phyloP scores from a whole-genome alignment of 2,329 filamentous ascomycete species.

The Cladophialophora psammophila region DNA sequence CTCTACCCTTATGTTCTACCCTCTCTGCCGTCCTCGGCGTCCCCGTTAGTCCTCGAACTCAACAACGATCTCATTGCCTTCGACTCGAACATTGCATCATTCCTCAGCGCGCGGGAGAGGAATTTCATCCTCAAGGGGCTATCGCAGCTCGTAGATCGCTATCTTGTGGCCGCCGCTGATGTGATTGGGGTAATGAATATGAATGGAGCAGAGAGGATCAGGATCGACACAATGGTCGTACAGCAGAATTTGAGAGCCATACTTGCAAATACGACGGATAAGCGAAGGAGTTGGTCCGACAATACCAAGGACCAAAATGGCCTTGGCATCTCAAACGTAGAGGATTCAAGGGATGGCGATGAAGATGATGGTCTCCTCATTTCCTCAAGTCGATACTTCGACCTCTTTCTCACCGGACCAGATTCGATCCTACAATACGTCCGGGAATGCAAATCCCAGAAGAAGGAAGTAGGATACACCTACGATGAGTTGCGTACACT shows the following conservation, averaged over 20 bases:
- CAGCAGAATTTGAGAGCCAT: conserved; percentile 98
- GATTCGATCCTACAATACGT: conserved; percentile 55
- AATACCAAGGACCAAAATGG: conserved; percentile 21
- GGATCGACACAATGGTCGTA: conserved; percentile 90
- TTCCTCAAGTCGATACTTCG: conserved; percentile 55
- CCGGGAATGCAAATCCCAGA: conserved; percentile 51
- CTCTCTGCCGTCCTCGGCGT: conserved; percentile 53
- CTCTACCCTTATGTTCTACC: conserved; percentile 53
- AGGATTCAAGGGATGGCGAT: conserved; percentile 24
- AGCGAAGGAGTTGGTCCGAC: conserved; percentile 20
- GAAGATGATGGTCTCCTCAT: conserved; percentile 51
- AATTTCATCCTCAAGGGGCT: conserved; percentile 79
- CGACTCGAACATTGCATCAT: conserved; percentile 79
- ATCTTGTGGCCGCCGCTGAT: conserved; percentile 75
- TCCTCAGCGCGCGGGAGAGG: conserved; percentile 74
- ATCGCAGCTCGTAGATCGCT: conserved; percentile 77
- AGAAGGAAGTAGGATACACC: conserved; percentile 48
- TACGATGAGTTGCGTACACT: conserved; percentile 56
- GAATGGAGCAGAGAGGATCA: conserved; percentile 83
- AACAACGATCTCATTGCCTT: conserved; percentile 86
- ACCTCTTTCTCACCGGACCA: conserved; percentile 57
- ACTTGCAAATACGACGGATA: conserved; percentile 50
- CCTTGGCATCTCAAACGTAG: conserved; percentile 33
- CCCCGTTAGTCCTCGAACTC: conserved; percentile 77
- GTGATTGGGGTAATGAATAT: conserved; percentile 83